A percentile compares a stretch with the other conserved stretches of the same genome.
Conservation (phyloP, 352 stramenopile genomes). For the Phytophthora meadii region DNA sequence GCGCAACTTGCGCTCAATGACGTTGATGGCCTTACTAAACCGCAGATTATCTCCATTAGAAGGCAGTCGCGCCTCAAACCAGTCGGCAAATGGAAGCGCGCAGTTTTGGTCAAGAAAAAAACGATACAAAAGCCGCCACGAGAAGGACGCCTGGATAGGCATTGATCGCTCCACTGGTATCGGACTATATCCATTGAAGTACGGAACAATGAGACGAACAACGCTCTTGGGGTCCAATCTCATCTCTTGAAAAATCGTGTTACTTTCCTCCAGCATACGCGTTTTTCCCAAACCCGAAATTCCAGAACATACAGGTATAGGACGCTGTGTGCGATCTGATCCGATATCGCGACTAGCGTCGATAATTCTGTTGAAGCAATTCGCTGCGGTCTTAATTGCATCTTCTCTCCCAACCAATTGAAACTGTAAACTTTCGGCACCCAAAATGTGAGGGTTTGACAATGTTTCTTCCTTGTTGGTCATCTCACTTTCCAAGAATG, state of each 20-base stretch:
- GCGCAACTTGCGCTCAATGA: no score
- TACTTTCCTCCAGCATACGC: slow-evolving; percentile 42
- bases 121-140: no score
- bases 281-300: slow-evolving; percentile 41
- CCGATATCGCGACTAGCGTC: background rate
- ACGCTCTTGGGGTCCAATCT: slow-evolving; percentile 27
- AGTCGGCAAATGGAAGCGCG: no score
- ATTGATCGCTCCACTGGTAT: no score
- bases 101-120: no score
- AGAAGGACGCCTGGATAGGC: no score
- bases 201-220: background rate
- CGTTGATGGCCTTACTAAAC: no score
- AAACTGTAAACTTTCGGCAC: background rate
- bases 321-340: slow-evolving; percentile 17
- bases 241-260: slow-evolving; percentile 26
- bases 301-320: slow-evolving; percentile 40
- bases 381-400: slow-evolving; percentile 8
- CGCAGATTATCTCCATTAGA: no score
- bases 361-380: slow-evolving; percentile 20
- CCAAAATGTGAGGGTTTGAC: slow-evolving; percentile 12
- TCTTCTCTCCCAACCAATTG: slow-evolving; percentile 19
- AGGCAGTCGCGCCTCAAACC: no score
- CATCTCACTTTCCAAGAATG: slow-evolving; percentile 30
- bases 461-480: slow-evolving; percentile 9
- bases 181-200: no score